Conservation (phyloP, 1,139 yeast species). For the Lodderomyces oxycetoniae region DNA sequence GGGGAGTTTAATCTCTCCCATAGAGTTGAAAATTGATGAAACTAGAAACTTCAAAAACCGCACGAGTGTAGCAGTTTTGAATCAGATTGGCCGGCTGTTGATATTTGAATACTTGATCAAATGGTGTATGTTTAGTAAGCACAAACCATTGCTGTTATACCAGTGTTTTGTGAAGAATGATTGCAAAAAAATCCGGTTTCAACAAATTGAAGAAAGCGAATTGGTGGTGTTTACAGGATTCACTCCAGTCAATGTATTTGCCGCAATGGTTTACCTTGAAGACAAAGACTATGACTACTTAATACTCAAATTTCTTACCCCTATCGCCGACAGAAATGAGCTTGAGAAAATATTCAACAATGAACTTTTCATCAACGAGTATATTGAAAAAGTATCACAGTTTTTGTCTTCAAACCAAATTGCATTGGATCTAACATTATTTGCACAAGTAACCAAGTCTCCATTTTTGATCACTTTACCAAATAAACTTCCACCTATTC, state of each 20-base stretch:
- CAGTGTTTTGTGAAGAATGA: neutral
- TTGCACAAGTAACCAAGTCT: conserved; percentile 4
- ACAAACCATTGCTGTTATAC: neutral
- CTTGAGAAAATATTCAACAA: neutral
- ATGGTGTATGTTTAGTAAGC: conserved; percentile 2
- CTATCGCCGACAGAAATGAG: neutral
- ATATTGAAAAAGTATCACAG: neutral
- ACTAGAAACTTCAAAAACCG: conserved; percentile 6
- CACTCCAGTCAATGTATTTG: conserved; percentile 3
- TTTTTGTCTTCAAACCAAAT: neutral
- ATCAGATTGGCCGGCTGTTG: conserved; percentile 8
- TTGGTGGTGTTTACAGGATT: neutral
- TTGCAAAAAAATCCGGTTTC: neutral
- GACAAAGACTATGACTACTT: conserved; percentile 2
- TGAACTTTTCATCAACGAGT: conserved; percentile 1
- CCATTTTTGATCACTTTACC: conserved; percentile 3
- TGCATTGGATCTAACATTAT: conserved; percentile 2
- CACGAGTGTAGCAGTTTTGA: conserved; percentile 5
- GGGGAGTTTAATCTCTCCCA: no score
- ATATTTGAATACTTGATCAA: conserved; percentile 3
- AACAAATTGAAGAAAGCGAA: conserved; percentile 2
- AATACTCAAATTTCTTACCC: neutral
- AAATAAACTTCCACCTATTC: conserved; percentile 5
- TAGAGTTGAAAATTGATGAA: neutral
- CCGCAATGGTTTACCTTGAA: conserved; percentile 5